phyloP scores from a whole-genome alignment of 306 rosid species.

The Acacia crassicarpa region DNA sequence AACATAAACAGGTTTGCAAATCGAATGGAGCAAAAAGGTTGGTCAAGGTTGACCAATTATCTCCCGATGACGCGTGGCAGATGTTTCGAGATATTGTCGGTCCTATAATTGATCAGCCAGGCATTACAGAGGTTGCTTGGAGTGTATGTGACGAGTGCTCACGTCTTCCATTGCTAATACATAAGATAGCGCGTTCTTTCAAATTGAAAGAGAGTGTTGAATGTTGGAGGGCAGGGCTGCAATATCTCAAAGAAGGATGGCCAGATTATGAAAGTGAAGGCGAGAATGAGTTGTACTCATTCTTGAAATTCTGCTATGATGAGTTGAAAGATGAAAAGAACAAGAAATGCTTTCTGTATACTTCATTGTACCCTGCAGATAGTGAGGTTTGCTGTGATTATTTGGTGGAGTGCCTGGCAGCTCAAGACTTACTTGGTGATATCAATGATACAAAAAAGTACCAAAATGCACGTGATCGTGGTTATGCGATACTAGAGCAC shows the following conservation, averaged over 20 bases:
- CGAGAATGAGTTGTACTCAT: conserved; percentile 33
- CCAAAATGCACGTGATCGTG: conserved; percentile 27
- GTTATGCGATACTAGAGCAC: conserved; percentile 8
- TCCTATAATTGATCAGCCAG: neutral
- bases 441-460: conserved; percentile 22
- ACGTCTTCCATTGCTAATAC: conserved; percentile 18
- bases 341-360: conserved; percentile 35
- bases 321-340: conserved; percentile 28
- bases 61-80: neutral
- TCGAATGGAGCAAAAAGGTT: neutral
- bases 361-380: conserved; percentile 37
- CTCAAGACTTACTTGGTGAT: conserved; percentile 35
- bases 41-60: neutral
- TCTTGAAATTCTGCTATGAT: conserved; percentile 31
- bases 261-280: neutral
- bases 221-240: neutral
- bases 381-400: conserved; percentile 29
- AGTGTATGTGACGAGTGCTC: neutral
- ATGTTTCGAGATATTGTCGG: neutral
- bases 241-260: neutral
- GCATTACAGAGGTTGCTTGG: conserved; percentile 8
- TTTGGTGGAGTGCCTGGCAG: conserved; percentile 41
- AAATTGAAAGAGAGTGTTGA: neutral
- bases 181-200: conserved; percentile 15
- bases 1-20: neutral